These are phyloP conservation scores for Vaccinium myrtillus DNA, from an alignment of 148 eudicot genomes.

Conservation along the genomic window DNA sequence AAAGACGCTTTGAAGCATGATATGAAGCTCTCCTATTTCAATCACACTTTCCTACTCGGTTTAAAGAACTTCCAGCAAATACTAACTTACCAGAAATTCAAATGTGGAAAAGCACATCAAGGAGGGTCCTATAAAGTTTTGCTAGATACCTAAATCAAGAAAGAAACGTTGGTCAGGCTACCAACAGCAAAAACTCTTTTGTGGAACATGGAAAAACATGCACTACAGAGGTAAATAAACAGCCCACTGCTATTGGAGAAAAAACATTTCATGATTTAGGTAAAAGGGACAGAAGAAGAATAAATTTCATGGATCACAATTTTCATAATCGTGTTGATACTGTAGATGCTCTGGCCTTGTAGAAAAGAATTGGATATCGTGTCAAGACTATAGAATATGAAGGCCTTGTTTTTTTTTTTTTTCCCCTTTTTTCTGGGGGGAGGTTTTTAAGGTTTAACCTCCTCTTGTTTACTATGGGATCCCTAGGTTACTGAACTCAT, in stretches of 20 bases:
- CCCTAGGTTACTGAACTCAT: not conserved
- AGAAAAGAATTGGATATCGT: not conserved
- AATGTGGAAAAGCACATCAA: conserved; percentile 51
- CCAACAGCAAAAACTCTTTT: conserved; percentile 21
- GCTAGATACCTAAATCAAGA: conserved; percentile 91
- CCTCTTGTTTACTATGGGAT: not conserved
- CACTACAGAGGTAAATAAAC: conserved; percentile 7
- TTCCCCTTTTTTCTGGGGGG: not conserved
- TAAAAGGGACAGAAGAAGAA: not conserved
- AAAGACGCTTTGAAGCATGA: not conserved
- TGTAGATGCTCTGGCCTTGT: not conserved
- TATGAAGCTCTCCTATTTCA: not conserved
- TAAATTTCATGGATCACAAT: conserved; percentile 8
- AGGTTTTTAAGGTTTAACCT: not conserved
- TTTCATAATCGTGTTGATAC: not conserved
- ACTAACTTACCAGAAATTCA: conserved; percentile 59
- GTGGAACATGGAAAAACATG: not conserved
- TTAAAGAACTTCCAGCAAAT: conserved; percentile 12
- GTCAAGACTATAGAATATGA: not conserved
- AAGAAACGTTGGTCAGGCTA: conserved; percentile 51
- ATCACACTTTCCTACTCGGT: not conserved
- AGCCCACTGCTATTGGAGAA: not conserved
- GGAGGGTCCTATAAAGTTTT: conserved; percentile 39
- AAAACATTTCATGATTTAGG: not conserved
- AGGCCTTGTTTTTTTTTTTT: not conserved